These are phyloP conservation scores for Hypoxylon sp. DNA, from an alignment of 2,329 filamentous ascomycete genomes.

Conservation along the genomic window DNA sequence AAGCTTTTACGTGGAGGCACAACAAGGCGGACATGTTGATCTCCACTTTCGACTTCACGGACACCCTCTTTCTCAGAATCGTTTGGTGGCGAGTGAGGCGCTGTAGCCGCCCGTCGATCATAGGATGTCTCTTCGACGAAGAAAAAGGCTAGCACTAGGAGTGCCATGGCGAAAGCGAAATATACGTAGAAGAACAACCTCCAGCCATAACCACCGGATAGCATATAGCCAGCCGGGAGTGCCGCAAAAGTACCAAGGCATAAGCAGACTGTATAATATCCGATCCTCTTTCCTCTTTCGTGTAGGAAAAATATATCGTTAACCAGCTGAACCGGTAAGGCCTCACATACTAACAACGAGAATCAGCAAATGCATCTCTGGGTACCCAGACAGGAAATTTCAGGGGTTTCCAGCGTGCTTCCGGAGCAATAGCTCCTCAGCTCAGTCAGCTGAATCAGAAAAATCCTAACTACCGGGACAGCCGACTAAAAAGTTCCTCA, in stretches of 20 bases:
- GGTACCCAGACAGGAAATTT: background rate
- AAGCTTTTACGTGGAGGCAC: constrained; percentile 59
- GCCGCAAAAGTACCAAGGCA: constrained; percentile 71
- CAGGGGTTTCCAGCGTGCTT: background rate
- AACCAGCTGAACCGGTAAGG: constrained; percentile 62
- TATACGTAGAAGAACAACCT: constrained; percentile 74
- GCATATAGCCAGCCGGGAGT: constrained; percentile 73
- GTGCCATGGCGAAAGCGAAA: constrained; percentile 67
- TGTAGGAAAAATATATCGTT: constrained; percentile 65
- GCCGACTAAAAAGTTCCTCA: background rate
- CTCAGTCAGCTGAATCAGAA: background rate
- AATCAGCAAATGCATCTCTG: background rate
- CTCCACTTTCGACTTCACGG: constrained; percentile 40
- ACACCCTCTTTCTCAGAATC: constrained; percentile 47
- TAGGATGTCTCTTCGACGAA: constrained; percentile 69
- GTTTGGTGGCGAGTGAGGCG: constrained; percentile 38
- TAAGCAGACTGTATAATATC: constrained; percentile 73
- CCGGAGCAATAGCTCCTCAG: background rate
- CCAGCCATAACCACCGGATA: constrained; percentile 71
- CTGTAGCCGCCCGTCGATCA: constrained; percentile 50
- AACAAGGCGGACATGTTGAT: constrained; percentile 14
- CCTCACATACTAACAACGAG: constrained; percentile 57
- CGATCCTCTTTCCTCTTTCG: constrained; percentile 67
- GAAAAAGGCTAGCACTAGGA: constrained; percentile 64
- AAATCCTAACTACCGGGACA: background rate